A percentile compares a stretch with the other conserved stretches of the same genome.
Evolutionary conservation across 352 stramenopile species (phyloP).

Genomic region (Phytopythium boreale): DNA sequence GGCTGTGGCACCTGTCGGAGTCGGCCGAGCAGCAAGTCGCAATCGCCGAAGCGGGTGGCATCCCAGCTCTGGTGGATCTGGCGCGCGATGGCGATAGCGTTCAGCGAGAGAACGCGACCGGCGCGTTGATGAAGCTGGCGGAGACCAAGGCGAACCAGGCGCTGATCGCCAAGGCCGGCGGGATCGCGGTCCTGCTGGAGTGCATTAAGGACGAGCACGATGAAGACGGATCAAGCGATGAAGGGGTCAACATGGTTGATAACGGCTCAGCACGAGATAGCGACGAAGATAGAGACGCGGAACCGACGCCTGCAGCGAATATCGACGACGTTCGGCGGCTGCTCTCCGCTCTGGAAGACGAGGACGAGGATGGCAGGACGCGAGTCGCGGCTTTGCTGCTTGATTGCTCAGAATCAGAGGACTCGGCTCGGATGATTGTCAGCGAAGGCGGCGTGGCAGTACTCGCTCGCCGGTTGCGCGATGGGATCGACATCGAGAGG

Average conservation of each 20-base stretch:
- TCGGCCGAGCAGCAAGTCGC: not conserved
- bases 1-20: constrained; percentile 1
- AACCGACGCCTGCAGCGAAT: not conserved
- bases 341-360: not conserved
- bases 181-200: not conserved
- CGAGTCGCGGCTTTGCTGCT: not conserved
- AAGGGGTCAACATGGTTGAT: not conserved
- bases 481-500: not conserved
- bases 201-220: not conserved
- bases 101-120: constrained; percentile 1
- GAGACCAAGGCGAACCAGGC: not conserved
- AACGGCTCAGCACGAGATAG: not conserved
- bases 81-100: not conserved
- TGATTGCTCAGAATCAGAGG: not conserved
- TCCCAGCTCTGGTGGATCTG: not conserved
- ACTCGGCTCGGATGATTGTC: not conserved
- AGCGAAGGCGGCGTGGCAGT: not conserved
- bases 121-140: constrained; percentile 2
- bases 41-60: not conserved
- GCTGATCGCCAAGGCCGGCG: not conserved
- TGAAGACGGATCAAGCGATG: not conserved
- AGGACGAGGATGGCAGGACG: not conserved
- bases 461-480: not conserved
- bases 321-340: not conserved
- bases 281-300: not conserved